These are phyloP conservation scores for Pseudocercospora vitis DNA, from an alignment of 2,329 filamentous ascomycete species.

Conservation along the genomic window DNA sequence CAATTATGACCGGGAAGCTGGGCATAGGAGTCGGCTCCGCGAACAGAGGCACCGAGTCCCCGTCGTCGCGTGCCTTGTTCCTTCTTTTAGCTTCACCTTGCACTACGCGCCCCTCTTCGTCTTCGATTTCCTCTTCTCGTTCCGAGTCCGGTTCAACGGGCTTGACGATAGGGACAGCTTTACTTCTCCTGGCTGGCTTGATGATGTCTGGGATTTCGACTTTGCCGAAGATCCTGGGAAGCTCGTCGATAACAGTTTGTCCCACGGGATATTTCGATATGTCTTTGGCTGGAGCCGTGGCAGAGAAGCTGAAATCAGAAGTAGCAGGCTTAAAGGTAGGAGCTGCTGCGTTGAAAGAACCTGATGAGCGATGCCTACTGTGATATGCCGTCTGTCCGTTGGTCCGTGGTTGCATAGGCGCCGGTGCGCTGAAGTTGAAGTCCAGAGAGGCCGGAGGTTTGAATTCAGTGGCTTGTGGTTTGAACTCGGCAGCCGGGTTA, in stretches of 20 bases:
- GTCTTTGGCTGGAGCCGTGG: conserved; percentile 20
- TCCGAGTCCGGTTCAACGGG: conserved; percentile 36
- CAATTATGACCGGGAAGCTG: conserved; percentile 25
- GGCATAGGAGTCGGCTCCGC: conserved; percentile 51
- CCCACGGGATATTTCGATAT: not conserved
- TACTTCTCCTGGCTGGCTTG: conserved; percentile 70
- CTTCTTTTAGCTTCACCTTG: conserved; percentile 71
- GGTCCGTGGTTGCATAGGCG: conserved; percentile 13
- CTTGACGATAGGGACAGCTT: conserved; percentile 76
- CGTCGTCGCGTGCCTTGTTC: conserved; percentile 64
- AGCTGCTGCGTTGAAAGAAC: conserved; percentile 61
- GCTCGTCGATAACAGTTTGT: conserved; percentile 43
- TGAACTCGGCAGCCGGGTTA: conserved; percentile 56
- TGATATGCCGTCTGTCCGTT: conserved; percentile 22
- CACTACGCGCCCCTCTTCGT: conserved; percentile 61
- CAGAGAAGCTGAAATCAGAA: conserved; percentile 42
- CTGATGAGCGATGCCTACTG: conserved; percentile 32
- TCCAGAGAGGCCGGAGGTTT: conserved; percentile 15
- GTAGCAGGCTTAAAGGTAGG: conserved; percentile 40
- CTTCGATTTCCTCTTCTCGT: conserved; percentile 47
- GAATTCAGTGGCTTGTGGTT: conserved; percentile 33
- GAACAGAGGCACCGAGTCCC: conserved; percentile 73
- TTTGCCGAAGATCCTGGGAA: conserved; percentile 39
- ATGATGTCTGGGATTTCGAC: conserved; percentile 64
- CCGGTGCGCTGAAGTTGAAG: conserved; percentile 28